These are phyloP conservation scores for Solanum dulcamara DNA, from an alignment of 257 asterid genomes.

Conservation along the genomic window DNA sequence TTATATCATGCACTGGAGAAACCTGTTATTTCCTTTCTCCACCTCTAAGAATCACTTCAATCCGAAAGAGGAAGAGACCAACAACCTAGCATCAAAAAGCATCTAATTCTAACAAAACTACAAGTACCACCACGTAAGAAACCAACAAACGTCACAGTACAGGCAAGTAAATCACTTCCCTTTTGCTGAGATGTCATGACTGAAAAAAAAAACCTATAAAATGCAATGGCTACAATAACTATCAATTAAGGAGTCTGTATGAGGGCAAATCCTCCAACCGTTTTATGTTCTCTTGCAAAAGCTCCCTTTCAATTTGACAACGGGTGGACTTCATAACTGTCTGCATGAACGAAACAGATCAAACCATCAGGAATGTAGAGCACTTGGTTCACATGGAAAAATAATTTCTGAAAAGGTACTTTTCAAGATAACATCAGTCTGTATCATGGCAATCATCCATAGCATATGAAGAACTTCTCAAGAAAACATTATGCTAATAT, in stretches of 20 bases:
- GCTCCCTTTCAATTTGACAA: constrained; percentile 87
- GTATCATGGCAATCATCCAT: background rate
- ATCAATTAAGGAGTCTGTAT: constrained; percentile 55
- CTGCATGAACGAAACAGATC: constrained; percentile 17
- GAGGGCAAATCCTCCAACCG: constrained; percentile 88
- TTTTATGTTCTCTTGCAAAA: constrained; percentile 61
- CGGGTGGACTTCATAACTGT: constrained; percentile 98
- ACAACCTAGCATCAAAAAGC: background rate
- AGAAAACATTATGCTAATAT: background rate
- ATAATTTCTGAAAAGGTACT: background rate
- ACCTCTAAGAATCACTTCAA: no score
- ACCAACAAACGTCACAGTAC: no score
- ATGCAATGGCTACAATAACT: constrained; percentile 1
- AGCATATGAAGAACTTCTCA: background rate
- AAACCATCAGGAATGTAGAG: background rate
- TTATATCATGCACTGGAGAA: background rate
- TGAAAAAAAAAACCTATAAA: background rate
- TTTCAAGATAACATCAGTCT: background rate
- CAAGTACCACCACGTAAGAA: no score
- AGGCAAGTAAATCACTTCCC: constrained; percentile 2
- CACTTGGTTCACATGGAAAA: background rate
- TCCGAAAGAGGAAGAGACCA: background rate
- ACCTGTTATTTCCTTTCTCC: background rate
- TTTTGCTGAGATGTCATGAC: constrained; percentile 6
- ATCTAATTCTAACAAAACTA: background rate